Base-by-base conservation (phyloP, 371 early-diverging fungal species). In the Fennellomyces sp. region DNA sequence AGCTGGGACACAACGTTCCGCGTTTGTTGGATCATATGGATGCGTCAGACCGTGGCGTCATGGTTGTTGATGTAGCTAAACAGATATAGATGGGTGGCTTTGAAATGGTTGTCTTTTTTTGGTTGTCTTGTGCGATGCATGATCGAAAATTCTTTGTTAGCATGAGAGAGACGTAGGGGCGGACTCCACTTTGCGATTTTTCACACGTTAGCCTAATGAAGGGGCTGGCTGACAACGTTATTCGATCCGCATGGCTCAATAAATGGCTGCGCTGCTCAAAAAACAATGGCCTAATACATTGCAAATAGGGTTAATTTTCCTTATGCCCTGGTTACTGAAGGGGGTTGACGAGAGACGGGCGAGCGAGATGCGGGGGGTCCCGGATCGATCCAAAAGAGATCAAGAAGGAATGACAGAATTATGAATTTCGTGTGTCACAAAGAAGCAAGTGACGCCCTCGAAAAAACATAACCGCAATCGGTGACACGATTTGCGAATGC, bases 1-100 rank as follows among this genome's bases (percentile, higher is more conserved):
- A 73, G 12, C 60, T 86, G n/a, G 51, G 54, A 0, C 51, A 63
- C 15, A 61, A 75, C 12, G 30, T 42, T 11, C 54, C 73, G 3
- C 45, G 49, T 5, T 25, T 87, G 17, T 47, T 76, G 28, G 71
- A 72, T 45, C 59, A 61, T 13, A 19, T 84, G 30, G 63, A 66
- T 7, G 33, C 55, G 23, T 31, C 60, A 10, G 73, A 76, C 29
- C 64, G 75, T 36, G 76, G 65, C 29, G 64, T 87, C 0, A 52
- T 86, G 61, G 51, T 85, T 3, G 62, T 76, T 21, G 67, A 79
- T 29, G 60, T 60, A 19, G 48, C 7, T 45, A 23, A 45, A 45
- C 6, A 33, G 35, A 33, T 33, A 8, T 33, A 6, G 6, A 13
- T 13, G 6, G 35, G 6, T 6, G 35, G 8, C 35, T 33, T 33